A percentile compares a stretch with the other conserved stretches of the same genome.
phyloP scores from a whole-genome alignment of 2,329 filamentous ascomycete species.

The Chrysoporthe austroafricana region DNA sequence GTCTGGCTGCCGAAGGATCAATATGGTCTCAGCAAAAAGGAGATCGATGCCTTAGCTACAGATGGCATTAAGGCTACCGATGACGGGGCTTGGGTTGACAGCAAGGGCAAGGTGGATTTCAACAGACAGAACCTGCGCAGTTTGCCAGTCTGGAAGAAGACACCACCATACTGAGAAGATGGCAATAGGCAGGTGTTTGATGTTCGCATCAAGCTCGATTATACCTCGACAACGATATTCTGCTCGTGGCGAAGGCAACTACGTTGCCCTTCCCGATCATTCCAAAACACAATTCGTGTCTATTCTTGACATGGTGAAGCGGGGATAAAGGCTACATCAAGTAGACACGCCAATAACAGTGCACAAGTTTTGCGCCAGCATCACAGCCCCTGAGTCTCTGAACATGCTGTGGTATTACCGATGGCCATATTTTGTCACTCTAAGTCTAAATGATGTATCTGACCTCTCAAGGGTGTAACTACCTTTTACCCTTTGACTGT shows the following conservation, averaged over 20 bases:
- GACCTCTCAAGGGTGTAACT: background rate
- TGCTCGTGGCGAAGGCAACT: background rate
- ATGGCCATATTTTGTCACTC: background rate
- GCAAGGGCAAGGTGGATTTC: constrained; percentile 25
- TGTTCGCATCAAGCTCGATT: background rate
- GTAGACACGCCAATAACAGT: no score
- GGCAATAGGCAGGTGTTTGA: background rate
- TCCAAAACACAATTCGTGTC: no score
- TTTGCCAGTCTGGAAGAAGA: constrained; percentile 24
- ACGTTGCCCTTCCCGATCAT: background rate
- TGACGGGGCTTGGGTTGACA: constrained; percentile 26
- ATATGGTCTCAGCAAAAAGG: constrained; percentile 26
- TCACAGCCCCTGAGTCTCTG: no score
- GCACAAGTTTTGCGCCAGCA: no score
- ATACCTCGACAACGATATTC: background rate
- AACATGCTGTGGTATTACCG: no score
- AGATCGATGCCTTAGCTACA: constrained; percentile 14
- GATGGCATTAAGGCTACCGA: constrained; percentile 22
- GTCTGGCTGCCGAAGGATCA: constrained; percentile 25
- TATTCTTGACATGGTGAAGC: background rate
- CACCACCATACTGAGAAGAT: constrained; percentile 10
- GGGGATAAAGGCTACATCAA: no score
- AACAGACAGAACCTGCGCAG: constrained; percentile 14
- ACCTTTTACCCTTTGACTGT: background rate
- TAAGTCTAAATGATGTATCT: background rate